Conservation (phyloP, 805 yeast genomes). For the Yarrowia sp. region DNA sequence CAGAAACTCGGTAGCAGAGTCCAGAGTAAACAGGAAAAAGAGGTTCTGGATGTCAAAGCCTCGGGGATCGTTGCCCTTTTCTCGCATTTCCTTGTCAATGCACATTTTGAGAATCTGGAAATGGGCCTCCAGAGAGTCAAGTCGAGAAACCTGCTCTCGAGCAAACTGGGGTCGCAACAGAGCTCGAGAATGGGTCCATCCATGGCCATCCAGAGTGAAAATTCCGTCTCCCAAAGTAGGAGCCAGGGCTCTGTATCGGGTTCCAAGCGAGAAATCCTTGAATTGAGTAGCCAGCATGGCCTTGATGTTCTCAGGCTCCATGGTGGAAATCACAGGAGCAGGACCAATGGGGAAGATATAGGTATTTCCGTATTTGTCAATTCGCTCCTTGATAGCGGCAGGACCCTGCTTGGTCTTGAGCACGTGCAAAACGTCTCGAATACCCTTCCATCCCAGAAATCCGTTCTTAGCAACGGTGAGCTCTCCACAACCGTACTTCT, state of each 20-base stretch:
- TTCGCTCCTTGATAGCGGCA: constrained; percentile 4
- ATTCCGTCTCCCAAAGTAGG: constrained; percentile 51
- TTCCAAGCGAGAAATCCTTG: constrained; percentile 48
- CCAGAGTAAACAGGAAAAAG: constrained; percentile 49
- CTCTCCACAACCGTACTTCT: constrained; percentile 29
- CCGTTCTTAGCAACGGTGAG: constrained; percentile 8
- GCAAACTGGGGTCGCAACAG: constrained; percentile 51
- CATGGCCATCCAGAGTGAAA: constrained; percentile 50
- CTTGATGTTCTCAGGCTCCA: constrained; percentile 50
- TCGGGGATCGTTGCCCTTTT: constrained; percentile 8
- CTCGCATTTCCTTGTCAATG: constrained; percentile 32
- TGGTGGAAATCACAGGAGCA: constrained; percentile 41
- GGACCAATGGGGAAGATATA: constrained; percentile 29
- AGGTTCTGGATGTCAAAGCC: constrained; percentile 47
- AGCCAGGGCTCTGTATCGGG: constrained; percentile 44
- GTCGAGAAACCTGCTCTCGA: constrained; percentile 49
- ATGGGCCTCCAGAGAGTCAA: constrained; percentile 46
- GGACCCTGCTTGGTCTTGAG: constrained; percentile 24
- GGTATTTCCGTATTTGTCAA: constrained; percentile 3
- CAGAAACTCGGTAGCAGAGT: constrained; percentile 51
- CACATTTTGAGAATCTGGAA: constrained; percentile 41
- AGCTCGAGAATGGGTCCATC: constrained; percentile 52
- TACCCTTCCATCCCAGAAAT: constrained; percentile 28
- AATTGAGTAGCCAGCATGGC: constrained; percentile 49
- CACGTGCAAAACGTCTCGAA: background rate